Conservation (phyloP, 2,329 filamentous ascomycete species). For the Pyrenophora seminiperda region DNA sequence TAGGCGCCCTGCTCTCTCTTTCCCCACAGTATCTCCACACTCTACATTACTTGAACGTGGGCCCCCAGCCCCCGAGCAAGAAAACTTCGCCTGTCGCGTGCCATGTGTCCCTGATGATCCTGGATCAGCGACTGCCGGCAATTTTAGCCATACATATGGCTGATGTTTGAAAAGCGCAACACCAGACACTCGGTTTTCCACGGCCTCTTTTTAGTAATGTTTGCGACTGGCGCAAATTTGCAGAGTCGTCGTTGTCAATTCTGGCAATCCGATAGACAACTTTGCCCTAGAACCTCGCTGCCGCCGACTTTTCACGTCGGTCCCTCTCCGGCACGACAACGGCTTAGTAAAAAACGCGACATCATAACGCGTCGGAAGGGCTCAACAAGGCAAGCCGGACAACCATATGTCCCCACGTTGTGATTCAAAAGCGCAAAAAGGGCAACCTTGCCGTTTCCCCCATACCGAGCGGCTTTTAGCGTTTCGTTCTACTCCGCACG, state of each 20-base stretch:
- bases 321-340: background rate
- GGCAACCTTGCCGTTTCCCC: slow-evolving; percentile 3
- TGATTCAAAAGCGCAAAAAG: background rate
- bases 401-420: background rate
- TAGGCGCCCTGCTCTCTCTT: too few species aligned
- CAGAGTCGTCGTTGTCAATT: background rate
- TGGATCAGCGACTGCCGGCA: background rate
- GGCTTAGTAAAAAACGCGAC: slow-evolving; percentile 3
- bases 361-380: slow-evolving; percentile 9
- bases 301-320: background rate
- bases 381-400: slow-evolving; percentile 6
- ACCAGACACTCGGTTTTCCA: background rate
- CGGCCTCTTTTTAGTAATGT: background rate
- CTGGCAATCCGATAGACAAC: slow-evolving; percentile 15
- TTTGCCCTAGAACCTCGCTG: too few species aligned
- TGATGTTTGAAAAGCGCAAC: too few species aligned
- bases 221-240: background rate
- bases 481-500: slow-evolving; percentile 21
- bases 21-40: too few species aligned
- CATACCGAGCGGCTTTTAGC: slow-evolving; percentile 10
- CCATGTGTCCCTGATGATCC: slow-evolving; percentile 2
- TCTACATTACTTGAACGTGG: too few species aligned
- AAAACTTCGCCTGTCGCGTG: slow-evolving; percentile 6
- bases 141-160: too few species aligned
- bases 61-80: too few species aligned